These are phyloP conservation scores for Gloeostereum incarnatum DNA, from an alignment of 768 basidiomycete species.

Conservation along the genomic window DNA sequence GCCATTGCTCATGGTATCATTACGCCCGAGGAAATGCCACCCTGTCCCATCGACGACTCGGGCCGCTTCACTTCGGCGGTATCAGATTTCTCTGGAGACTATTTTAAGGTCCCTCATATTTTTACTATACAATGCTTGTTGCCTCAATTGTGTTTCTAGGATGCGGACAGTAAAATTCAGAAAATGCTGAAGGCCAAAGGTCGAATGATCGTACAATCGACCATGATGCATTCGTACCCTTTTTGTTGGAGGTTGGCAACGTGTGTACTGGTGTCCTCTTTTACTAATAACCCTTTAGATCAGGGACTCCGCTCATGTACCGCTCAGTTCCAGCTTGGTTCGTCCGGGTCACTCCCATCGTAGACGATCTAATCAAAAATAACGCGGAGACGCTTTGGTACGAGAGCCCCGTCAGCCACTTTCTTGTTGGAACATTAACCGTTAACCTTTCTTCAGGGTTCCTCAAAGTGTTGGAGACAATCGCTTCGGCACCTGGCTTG, in stretches of 20 bases:
- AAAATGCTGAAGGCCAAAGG: conserved; percentile 83
- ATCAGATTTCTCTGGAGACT: conserved; percentile 76
- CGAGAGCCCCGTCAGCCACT: conserved; percentile 8
- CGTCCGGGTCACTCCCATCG: conserved; percentile 76
- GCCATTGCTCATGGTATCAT: conserved; percentile 78
- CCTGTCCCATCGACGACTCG: conserved; percentile 89
- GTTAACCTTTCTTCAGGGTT: conserved; percentile 48
- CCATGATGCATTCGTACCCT: conserved; percentile 86
- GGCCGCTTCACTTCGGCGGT: conserved; percentile 87
- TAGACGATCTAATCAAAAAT: conserved; percentile 82
- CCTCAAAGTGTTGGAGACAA: conserved; percentile 86
- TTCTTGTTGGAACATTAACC: conserved; percentile 2
- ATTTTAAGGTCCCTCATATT: conserved; percentile 70
- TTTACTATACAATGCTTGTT: background rate
- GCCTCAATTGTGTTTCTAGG: conserved; percentile 30
- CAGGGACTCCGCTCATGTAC: conserved; percentile 91
- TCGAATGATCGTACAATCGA: conserved; percentile 80
- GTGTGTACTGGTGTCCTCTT: background rate
- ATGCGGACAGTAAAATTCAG: conserved; percentile 91
- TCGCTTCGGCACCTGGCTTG: conserved; percentile 95
- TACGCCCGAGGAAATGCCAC: conserved; percentile 86
- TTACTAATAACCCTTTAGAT: conserved; percentile 35
- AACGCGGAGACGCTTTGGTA: conserved; percentile 89
- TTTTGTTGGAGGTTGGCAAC: conserved; percentile 85
- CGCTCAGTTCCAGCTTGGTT: conserved; percentile 97